These are phyloP conservation scores for Physcia stellaris DNA, from an alignment of 495 filamentous ascomycete species.

Conservation along the genomic window DNA sequence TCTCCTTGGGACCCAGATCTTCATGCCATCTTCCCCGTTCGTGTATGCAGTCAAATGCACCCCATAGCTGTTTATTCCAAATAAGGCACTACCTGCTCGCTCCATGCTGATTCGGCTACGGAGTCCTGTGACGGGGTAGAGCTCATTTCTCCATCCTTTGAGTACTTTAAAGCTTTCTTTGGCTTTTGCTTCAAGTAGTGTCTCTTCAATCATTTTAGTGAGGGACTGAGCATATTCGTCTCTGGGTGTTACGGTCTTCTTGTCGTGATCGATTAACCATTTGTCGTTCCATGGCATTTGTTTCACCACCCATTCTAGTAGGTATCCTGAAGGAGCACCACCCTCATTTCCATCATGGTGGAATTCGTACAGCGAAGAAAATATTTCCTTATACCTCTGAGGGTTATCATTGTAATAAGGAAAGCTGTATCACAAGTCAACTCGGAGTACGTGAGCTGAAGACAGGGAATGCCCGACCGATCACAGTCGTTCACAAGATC, in stretches of 20 bases:
- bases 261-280: conserved; percentile 36
- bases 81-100: conserved; percentile 61
- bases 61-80: conserved; percentile 79
- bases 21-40: conserved; percentile 42
- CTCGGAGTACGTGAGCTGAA: too few species aligned
- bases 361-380: conserved; percentile 40
- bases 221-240: conserved; percentile 21
- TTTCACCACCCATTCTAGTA: conserved; percentile 42
- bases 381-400: conserved; percentile 30
- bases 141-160: conserved; percentile 74
- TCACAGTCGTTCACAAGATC: conserved; percentile 48
- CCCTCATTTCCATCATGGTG: conserved; percentile 34
- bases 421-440: conserved; percentile 36
- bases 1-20: conserved; percentile 74
- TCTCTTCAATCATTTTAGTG: conserved; percentile 44
- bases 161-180: conserved; percentile 56
- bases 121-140: conserved; percentile 62
- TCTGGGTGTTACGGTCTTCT: conserved; percentile 25
- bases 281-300: conserved; percentile 38
- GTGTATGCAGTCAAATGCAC: conserved; percentile 79
- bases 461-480: too few species aligned
- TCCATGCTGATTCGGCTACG: conserved; percentile 57
- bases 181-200: conserved; percentile 49
- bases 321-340: conserved; percentile 55
- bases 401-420: conserved; percentile 48